phyloP scores from a whole-genome alignment of 805 yeast species.

The Sugiyamaella mastotermitis region DNA sequence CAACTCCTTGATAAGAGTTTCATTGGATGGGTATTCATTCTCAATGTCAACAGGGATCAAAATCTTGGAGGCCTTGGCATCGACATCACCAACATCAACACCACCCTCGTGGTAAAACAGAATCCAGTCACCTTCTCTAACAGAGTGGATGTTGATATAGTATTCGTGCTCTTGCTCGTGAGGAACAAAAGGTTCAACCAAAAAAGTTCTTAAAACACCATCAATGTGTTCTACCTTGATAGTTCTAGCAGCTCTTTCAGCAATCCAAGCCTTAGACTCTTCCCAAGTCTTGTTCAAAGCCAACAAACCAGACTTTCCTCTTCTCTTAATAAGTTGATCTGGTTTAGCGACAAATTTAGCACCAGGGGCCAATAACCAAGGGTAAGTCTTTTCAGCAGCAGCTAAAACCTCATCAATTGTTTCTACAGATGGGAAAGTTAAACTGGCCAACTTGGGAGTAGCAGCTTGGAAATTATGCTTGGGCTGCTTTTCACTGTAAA shows the following conservation, averaged over 20 bases:
- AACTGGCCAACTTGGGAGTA: slow-evolving; percentile 33
- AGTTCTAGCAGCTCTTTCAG: slow-evolving; percentile 36
- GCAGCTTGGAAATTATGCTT: slow-evolving; percentile 27
- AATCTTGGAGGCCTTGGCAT: slow-evolving; percentile 39
- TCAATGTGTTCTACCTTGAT: slow-evolving; percentile 36
- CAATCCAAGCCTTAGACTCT: slow-evolving; percentile 39
- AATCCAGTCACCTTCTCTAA: slow-evolving; percentile 43
- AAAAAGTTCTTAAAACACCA: slow-evolving; percentile 36
- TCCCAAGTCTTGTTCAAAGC: slow-evolving; percentile 40
- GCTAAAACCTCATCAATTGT: slow-evolving; percentile 31
- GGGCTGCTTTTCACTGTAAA: slow-evolving; percentile 29
- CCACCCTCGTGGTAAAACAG: slow-evolving; percentile 45
- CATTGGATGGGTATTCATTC: slow-evolving; percentile 36
- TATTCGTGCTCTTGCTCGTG: slow-evolving; percentile 41
- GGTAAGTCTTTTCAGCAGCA: slow-evolving; percentile 34
- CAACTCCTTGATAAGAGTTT: slow-evolving; percentile 28
- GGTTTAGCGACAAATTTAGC: slow-evolving; percentile 42
- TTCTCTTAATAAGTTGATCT: slow-evolving; percentile 41
- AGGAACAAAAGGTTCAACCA: slow-evolving; percentile 44
- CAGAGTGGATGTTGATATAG: slow-evolving; percentile 43
- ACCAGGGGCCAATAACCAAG: slow-evolving; percentile 34
- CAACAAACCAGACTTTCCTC: slow-evolving; percentile 40
- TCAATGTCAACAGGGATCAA: slow-evolving; percentile 39
- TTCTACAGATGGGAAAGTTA: slow-evolving; percentile 30
- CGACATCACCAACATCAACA: slow-evolving; percentile 44